Conservation (phyloP, 805 yeast species). For the Candida maesae region DNA sequence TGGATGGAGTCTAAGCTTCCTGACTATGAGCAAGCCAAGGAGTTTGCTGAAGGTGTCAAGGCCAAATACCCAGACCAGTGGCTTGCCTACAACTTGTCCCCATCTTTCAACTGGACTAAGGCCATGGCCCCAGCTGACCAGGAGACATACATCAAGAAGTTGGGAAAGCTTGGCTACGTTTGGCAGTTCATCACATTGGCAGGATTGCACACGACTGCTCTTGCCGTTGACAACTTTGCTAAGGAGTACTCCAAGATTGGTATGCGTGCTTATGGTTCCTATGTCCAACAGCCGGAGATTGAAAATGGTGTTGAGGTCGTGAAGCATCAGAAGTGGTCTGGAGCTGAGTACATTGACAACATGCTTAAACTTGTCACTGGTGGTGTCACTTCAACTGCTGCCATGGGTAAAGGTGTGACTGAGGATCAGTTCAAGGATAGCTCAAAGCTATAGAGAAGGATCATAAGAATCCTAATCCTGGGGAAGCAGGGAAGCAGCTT, state of each 20-base stretch:
- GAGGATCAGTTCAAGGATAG: slow-evolving; percentile 81
- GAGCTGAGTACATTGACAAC: slow-evolving; percentile 94
- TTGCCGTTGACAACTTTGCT: slow-evolving; percentile 84
- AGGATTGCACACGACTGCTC: slow-evolving; percentile 93
- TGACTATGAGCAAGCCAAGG: slow-evolving; percentile 88
- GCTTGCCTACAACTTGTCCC: slow-evolving; percentile 95
- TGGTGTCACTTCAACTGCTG: slow-evolving; percentile 93
- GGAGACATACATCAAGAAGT: slow-evolving; percentile 82
- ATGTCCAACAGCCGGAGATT: slow-evolving; percentile 84
- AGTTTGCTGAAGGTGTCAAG: slow-evolving; percentile 89
- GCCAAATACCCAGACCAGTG: slow-evolving; percentile 82
- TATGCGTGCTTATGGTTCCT: slow-evolving; percentile 93
- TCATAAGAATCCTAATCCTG: too few relatives aligned
- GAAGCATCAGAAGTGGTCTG: slow-evolving; percentile 98
- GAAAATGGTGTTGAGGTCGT: slow-evolving; percentile 89
- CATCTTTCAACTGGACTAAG: slow-evolving; percentile 96
- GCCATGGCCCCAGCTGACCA: slow-evolving; percentile 89
- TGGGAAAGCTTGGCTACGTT: slow-evolving; percentile 85
- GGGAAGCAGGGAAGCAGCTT: too few relatives aligned
- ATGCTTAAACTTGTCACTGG: slow-evolving; percentile 87
- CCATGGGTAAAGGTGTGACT: slow-evolving; percentile 98
- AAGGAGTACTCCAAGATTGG: slow-evolving; percentile 75
- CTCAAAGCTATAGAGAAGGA: slow-evolving; percentile 10
- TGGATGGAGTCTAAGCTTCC: slow-evolving; percentile 99
- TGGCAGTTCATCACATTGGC: slow-evolving; percentile 99